A percentile compares a stretch with the other conserved stretches of the same genome.
These are phyloP conservation scores for Pichia sp. DNA, from an alignment of 1,139 yeast genomes.

Conservation along the genomic window DNA sequence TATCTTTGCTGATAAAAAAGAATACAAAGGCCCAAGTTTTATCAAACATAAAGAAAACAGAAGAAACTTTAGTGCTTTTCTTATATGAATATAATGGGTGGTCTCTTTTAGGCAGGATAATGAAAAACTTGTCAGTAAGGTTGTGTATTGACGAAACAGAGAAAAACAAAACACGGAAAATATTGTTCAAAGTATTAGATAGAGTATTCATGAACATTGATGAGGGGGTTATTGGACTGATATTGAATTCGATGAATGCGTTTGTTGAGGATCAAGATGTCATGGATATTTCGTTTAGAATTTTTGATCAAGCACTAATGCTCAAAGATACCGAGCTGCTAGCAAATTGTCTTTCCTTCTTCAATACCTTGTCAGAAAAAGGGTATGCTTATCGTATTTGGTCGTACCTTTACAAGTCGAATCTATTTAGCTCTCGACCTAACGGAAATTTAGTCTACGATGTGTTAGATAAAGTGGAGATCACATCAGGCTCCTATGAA, in stretches of 20 bases:
- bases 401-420: constrained; percentile 69
- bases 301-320: constrained; percentile 66
- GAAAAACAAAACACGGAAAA: constrained; percentile 48
- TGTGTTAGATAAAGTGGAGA: constrained; percentile 69
- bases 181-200: constrained; percentile 35
- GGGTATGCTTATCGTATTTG: constrained; percentile 66
- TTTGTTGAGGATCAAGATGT: constrained; percentile 66
- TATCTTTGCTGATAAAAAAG: constrained; percentile 41
- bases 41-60: constrained; percentile 28
- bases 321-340: constrained; percentile 47
- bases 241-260: constrained; percentile 52
- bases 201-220: constrained; percentile 35
- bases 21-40: constrained; percentile 73
- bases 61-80: constrained; percentile 51
- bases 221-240: constrained; percentile 40
- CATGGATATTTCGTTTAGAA: constrained; percentile 58
- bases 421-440: constrained; percentile 59
- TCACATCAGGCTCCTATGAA: constrained; percentile 59
- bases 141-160: constrained; percentile 33
- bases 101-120: constrained; percentile 73
- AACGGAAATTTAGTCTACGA: constrained; percentile 63
- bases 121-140: constrained; percentile 55
- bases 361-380: constrained; percentile 43
- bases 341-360: constrained; percentile 46
- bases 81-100: constrained; percentile 77